Evolutionary conservation across 371 early-diverging fungal species (phyloP), one percentile per base, ranked within the genome.

Genomic region (Syncephalastrum contaminatum): DNA sequence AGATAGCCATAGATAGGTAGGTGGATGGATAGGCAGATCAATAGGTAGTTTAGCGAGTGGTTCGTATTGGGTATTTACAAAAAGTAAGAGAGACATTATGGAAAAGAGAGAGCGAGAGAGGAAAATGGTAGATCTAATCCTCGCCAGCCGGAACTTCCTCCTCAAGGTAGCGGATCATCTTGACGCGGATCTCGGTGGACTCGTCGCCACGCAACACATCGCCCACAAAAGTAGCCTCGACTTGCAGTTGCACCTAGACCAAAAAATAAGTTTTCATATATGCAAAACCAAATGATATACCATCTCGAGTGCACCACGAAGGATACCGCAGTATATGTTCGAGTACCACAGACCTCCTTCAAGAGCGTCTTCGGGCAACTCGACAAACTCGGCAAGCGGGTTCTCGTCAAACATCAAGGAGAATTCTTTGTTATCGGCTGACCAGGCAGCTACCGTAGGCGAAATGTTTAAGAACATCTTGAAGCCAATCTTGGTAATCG

Each of bases 221-320:
- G 18, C 83, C 84, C 5, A 96, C 83, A 77, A 97, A 97, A 20
- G 67, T 66, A 8, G 83, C 80, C 56, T 95, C 94, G 7, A 94
- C 91, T 64, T 95, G 94, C 88, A 98, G 84, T 69, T 94, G 92
- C 19, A 93, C 82, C 86, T 85, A 39, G 40, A 30, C 15, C n/a
- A 4, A 10, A 12, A 2, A 43, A 19, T 19, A 46, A 44, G 22
- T 43, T 45, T 43, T 14, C 40, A 45, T 22, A 7, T 6, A 7
- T 8, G 16, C 10, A 21, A 8, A 30, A 30, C 1, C 10, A 41
- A 7, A 1, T 2, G 4, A 25, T 7, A 10, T 54, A 93, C 94
- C 95, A 97, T 96, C 62, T 98, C 98, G 53, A 98, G 73, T 5
- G 95, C 91, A 13, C 97, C 99, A 7, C 97, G 84, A 49, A 98